These are phyloP conservation scores for Elongisporangium senticosum DNA, from an alignment of 352 stramenopile genomes.

Conservation along the genomic window DNA sequence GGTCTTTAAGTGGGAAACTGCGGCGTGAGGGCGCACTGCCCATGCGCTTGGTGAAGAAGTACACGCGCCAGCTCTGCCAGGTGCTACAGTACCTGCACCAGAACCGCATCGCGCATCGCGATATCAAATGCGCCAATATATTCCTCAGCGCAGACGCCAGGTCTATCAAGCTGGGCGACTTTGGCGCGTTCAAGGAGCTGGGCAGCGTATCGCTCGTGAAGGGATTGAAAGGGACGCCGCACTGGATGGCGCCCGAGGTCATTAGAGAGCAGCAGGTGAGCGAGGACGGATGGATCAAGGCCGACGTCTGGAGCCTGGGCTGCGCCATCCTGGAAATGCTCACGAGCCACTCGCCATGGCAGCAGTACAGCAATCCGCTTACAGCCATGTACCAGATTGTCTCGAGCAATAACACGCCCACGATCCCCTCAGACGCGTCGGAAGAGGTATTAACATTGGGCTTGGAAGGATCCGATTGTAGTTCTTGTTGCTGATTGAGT, in stretches of 20 bases:
- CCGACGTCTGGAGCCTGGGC: constrained; percentile 91
- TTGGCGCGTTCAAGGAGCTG: constrained; percentile 72
- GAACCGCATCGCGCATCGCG: constrained; percentile 84
- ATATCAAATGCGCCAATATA: constrained; percentile 87
- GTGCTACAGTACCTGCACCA: constrained; percentile 84
- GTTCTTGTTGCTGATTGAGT: neutral
- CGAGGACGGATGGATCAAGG: constrained; percentile 78
- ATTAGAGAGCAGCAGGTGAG: constrained; percentile 56
- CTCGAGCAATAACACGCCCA: constrained; percentile 55
- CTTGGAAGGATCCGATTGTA: neutral
- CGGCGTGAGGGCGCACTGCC: constrained; percentile 37
- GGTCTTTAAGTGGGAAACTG: constrained; percentile 62
- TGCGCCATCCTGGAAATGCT: constrained; percentile 93
- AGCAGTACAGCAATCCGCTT: constrained; percentile 85
- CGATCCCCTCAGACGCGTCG: constrained; percentile 44
- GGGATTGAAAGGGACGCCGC: constrained; percentile 84
- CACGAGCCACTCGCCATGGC: constrained; percentile 85
- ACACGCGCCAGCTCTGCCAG: constrained; percentile 75
- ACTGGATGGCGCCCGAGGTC: constrained; percentile 92
- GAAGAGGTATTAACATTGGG: constrained; percentile 32
- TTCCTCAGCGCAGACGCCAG: constrained; percentile 35
- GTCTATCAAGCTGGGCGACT: constrained; percentile 70
- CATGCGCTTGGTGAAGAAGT: constrained; percentile 43
- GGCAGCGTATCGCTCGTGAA: constrained; percentile 59
- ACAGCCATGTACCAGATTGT: constrained; percentile 90